These are phyloP conservation scores for Rheum nobile DNA, from an alignment of 148 eudicot genomes.

Conservation along the genomic window DNA sequence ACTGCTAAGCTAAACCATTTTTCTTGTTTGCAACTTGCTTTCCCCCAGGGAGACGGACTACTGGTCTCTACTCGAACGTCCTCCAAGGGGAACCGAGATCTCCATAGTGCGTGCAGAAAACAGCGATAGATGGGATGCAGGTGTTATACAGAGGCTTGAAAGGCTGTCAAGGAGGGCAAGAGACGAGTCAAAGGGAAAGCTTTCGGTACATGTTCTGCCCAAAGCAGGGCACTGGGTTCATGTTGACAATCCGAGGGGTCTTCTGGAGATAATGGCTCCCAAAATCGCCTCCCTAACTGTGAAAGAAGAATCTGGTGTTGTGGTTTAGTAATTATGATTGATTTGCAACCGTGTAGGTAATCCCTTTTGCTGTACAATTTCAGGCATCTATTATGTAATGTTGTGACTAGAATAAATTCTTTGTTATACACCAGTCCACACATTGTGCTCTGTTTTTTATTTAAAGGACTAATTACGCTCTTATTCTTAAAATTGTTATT, in stretches of 20 bases:
- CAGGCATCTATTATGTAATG: neutral
- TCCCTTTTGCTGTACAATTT: neutral
- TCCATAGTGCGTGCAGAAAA: constrained; percentile 76
- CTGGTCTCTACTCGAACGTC: constrained; percentile 61
- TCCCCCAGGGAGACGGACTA: constrained; percentile 64
- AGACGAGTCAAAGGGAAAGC: constrained; percentile 48
- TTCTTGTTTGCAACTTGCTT: neutral
- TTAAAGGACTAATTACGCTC: neutral
- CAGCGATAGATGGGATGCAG: constrained; percentile 81
- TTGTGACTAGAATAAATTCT: neutral
- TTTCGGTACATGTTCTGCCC: constrained; percentile 63
- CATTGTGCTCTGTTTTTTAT: neutral
- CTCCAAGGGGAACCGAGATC: constrained; percentile 67
- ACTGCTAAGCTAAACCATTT: neutral
- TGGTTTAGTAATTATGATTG: neutral
- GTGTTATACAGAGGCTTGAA: constrained; percentile 52
- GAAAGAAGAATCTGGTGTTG: neutral
- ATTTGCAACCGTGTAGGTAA: neutral
- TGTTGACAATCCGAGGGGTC: constrained; percentile 91
- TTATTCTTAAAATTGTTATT: too few species aligned
- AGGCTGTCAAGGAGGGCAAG: constrained; percentile 26
- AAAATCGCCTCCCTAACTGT: constrained; percentile 43
- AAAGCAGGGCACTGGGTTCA: constrained; percentile 99
- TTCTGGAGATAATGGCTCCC: constrained; percentile 75
- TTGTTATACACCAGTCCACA: neutral